Percentiles rank a stretch among this genome's conserved stretches.
phyloP scores from a whole-genome alignment of 1,284 basidiomycete species.

The Austroboletus novae-zelandiae region DNA sequence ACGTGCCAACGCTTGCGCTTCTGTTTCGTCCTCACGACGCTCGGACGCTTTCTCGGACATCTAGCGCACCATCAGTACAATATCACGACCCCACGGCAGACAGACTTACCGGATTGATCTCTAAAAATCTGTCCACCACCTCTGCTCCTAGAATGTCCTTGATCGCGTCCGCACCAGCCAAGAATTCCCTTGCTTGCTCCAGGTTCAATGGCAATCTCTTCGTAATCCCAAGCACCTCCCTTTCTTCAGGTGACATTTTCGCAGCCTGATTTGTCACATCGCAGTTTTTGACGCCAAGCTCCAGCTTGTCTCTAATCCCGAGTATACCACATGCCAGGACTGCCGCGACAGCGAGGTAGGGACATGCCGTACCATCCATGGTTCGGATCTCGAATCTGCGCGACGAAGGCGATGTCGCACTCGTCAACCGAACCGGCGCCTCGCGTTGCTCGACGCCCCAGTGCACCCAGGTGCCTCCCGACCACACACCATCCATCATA shows the following conservation, averaged over 20 bases:
- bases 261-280: slow-evolving; percentile 1
- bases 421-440: slow-evolving; percentile 58
- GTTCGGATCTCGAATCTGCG: slow-evolving; percentile 60
- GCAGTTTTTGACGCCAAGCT: slow-evolving; percentile 14
- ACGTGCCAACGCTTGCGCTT: slow-evolving; percentile 4
- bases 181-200: slow-evolving; percentile 17
- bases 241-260: slow-evolving; percentile 18
- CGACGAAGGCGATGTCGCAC: slow-evolving; percentile 29
- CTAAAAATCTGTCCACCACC: slow-evolving; percentile 21
- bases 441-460: slow-evolving; percentile 74
- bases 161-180: slow-evolving; percentile 19
- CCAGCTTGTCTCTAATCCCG: slow-evolving; percentile 28
- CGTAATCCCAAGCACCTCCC: slow-evolving; percentile 18
- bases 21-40: slow-evolving; percentile 5
- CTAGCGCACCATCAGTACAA: neutral
- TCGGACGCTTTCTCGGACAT: slow-evolving; percentile 14
- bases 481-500: slow-evolving; percentile 63
- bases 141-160: slow-evolving; percentile 19
- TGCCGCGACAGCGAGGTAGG: slow-evolving; percentile 40
- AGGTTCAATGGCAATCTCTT: slow-evolving; percentile 23
- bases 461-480: slow-evolving; percentile 64
- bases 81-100: neutral
- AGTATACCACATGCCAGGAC: slow-evolving; percentile 37
- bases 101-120: slow-evolving; percentile 19
- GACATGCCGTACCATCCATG: slow-evolving; percentile 56